phyloP scores from a whole-genome alignment of 352 stramenopile genomes.

The Phytophthora capsici region DNA sequence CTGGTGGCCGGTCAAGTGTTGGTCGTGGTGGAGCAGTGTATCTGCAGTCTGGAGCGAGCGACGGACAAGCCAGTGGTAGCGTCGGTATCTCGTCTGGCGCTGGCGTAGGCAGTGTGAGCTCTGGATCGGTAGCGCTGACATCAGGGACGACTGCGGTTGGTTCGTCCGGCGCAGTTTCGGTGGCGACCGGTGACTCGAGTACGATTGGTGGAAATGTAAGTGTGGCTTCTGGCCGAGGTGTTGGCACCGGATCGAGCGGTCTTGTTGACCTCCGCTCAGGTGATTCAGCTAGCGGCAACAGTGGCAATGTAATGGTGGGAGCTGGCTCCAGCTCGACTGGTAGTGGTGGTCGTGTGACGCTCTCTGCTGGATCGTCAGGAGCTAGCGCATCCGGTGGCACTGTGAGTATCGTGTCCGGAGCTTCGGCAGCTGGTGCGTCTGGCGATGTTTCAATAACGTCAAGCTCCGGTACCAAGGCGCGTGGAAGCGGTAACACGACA shows the following conservation, averaged over 20 bases:
- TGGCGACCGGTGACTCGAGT: no score
- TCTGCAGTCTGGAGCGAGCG: no score
- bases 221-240: background rate
- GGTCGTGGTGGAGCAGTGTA: no score
- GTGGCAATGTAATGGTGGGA: conserved; percentile 18
- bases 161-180: no score
- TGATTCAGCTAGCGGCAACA: conserved; percentile 17
- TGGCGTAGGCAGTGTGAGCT: no score
- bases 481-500: conserved; percentile 21
- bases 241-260: background rate
- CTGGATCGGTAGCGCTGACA: no score
- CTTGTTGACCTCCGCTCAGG: conserved; percentile 1
- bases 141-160: no score
- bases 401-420: conserved; percentile 11
- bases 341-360: conserved; percentile 21
- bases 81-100: no score
- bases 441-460: conserved; percentile 17
- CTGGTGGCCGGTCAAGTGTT: conserved; percentile 20
- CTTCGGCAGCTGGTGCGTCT: conserved; percentile 12
- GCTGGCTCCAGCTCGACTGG: conserved; percentile 16
- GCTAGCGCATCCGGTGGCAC: conserved; percentile 19
- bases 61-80: no score
- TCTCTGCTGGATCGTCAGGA: conserved; percentile 14
- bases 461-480: conserved; percentile 13
- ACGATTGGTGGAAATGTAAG: no score